Base-by-base conservation (phyloP, 163 green algal species). In the Scenedesmus sp. region DNA sequence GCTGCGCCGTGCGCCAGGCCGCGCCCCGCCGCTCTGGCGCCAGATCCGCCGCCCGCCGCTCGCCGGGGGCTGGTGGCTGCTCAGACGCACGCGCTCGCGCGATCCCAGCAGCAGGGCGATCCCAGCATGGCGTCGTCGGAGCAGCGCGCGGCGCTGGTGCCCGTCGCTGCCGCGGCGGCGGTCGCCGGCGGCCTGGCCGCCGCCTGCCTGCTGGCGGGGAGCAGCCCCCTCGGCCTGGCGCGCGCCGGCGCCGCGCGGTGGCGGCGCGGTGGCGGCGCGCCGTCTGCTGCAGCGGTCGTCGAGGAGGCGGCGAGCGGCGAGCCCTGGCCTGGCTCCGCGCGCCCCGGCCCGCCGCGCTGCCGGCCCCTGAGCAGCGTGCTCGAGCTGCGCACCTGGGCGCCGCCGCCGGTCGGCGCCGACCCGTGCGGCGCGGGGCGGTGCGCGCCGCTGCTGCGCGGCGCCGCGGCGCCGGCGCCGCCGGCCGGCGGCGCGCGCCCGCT, bases 251-350 rank as follows among this genome's bases (percentile, higher is more conserved):
- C n/a, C n/a, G n/a, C n/a, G n/a, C n/a, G n/a, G n/a, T n/a, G n/a
- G n/a, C n/a, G n/a, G n/a, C n/a, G n/a, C n/a, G n/a, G n/a, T n/a
- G n/a, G n/a, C n/a, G n/a, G n/a, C n/a, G n/a, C n/a, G n/a, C n/a
- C n/a, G n/a, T n/a, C n/a, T n/a, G n/a, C n/a, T n/a, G n/a, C n/a
- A n/a, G n/a, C n/a, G n/a, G n/a, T n/a, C n/a, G n/a, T n/a, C n/a
- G n/a, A n/a, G n/a, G n/a, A n/a, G n/a, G n/a, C n/a, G n/a, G n/a
- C n/a, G n/a, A n/a, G n/a, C 10, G 56, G 56, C 0, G 1, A 42
- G 14, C 67, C 67, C 2, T 77, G 67, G 67, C 67, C 67, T 22
- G n/a, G n/a, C n/a, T n/a, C n/a, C n/a, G n/a, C n/a, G n/a, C n/a
- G n/a, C n/a, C 54, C 56, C 63, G 50, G 63, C 13, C 57, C 57